phyloP scores from a whole-genome alignment of 768 basidiomycete genomes.

The Lactarius vividus region DNA sequence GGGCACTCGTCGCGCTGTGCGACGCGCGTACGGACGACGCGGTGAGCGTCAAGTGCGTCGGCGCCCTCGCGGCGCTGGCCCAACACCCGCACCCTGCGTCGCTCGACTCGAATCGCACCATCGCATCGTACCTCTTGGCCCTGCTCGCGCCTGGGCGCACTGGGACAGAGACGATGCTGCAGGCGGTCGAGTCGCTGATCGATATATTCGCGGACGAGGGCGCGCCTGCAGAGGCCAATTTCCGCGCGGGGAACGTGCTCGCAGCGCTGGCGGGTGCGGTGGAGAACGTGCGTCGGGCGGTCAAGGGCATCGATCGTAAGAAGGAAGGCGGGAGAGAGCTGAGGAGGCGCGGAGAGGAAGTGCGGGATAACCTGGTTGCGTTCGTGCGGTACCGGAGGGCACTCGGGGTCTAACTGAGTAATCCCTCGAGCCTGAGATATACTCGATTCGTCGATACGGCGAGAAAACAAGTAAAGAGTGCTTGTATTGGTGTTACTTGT shows the following conservation, averaged over 20 bases:
- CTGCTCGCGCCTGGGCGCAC: conserved; percentile 44
- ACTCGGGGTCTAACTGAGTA: conserved; percentile 47
- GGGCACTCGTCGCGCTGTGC: conserved; percentile 64
- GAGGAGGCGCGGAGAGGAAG: conserved; percentile 67
- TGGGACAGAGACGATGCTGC: conserved; percentile 69
- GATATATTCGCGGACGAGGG: conserved; percentile 93
- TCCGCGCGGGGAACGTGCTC: conserved; percentile 60
- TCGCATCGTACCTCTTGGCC: conserved; percentile 65
- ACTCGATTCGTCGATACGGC: background rate
- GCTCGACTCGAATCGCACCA: conserved; percentile 65
- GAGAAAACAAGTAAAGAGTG: background rate
- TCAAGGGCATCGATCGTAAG: conserved; percentile 63
- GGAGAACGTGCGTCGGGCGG: conserved; percentile 58
- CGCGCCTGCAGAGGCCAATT: conserved; percentile 76
- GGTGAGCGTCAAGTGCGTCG: conserved; percentile 75
- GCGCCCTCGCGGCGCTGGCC: conserved; percentile 82
- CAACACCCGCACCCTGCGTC: conserved; percentile 52
- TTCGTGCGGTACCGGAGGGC: conserved; percentile 72
- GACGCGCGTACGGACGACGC: conserved; percentile 51
- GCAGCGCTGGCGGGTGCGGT: conserved; percentile 54
- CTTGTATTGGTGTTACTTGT: background rate
- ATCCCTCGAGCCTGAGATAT: too few species aligned
- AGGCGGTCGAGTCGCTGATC: conserved; percentile 78
- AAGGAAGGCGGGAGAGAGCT: conserved; percentile 66
- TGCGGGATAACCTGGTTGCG: conserved; percentile 69